Evolutionary conservation across 1,284 basidiomycete genomes (phyloP), one percentile per base, ranked within the genome.

Genomic region (Malassezia restricta): DNA sequence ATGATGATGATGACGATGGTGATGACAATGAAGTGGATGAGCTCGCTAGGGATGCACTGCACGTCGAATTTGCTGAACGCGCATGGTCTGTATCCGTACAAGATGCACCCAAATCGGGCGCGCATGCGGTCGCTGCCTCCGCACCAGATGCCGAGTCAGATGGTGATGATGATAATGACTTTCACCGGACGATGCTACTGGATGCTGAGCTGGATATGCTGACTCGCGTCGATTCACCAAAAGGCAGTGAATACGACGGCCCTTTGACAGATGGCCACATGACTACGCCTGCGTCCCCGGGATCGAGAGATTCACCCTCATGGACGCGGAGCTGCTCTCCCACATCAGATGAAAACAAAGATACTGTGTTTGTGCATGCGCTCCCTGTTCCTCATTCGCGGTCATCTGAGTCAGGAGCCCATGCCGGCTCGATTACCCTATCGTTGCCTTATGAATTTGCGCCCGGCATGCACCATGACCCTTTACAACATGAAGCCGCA

Each of bases 121-220:
- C 17, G 32, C 37, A 35, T 17, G 40, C n/a, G 14, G 38, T 6
- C 20, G 15, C 15, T 5, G 11, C 15, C 5, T 35, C 11, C 15
- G 33, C 33, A 2, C 11, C 33, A 35, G 30, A 31, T 7, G 41
- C 27, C 27, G 35, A 33, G 32, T 48, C 50, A 29, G 51, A 49
- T 4, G 64, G 62, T 9, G 60, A 62, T 33, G 66, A 68, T 29
- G 66, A 68, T 42, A 59, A 68, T 30, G 66, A 68, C 54, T 68
- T 68, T 43, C 66, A 68, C 48, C 57, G 61, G 40, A 62, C 63
- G n/a, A 68, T 68, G 66, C 61, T 68, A 20, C 59, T 65, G 33
- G 63, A 61, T 37, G 46, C 28, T 40, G 62, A 66, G 49, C 59
- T 66, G 39, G 64, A 66, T 49, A 53, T 60, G 27, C 61, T 65